These are phyloP conservation scores for Kregervanrija delftensis DNA, from an alignment of 805 yeast genomes.

Conservation along the genomic window DNA sequence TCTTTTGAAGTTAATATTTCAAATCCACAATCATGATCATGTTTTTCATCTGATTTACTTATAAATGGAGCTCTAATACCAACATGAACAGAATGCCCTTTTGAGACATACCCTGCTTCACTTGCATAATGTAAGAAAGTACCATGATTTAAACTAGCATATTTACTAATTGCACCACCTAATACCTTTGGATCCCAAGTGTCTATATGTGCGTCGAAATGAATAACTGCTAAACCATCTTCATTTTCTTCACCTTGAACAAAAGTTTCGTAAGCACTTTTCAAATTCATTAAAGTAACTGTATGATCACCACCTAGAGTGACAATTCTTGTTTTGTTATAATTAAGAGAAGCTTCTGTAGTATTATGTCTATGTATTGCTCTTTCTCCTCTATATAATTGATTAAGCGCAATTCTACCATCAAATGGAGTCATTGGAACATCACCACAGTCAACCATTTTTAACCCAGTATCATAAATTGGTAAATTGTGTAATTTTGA, in stretches of 20 bases:
- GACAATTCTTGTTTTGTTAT: slow-evolving; percentile 30
- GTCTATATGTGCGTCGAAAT: slow-evolving; percentile 65
- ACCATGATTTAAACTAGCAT: slow-evolving; percentile 55
- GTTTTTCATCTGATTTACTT: slow-evolving; percentile 25
- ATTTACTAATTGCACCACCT: slow-evolving; percentile 57
- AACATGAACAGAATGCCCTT: slow-evolving; percentile 47
- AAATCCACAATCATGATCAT: slow-evolving; percentile 48
- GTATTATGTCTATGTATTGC: slow-evolving; percentile 36
- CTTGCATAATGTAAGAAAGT: slow-evolving; percentile 66
- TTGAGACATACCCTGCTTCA: slow-evolving; percentile 52
- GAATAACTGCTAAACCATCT: slow-evolving; percentile 44
- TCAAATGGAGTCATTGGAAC: slow-evolving; percentile 58
- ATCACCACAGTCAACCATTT: slow-evolving; percentile 53
- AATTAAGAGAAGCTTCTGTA: slow-evolving; percentile 13
- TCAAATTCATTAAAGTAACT: slow-evolving; percentile 42
- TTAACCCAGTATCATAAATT: slow-evolving; percentile 36
- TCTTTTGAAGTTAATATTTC: slow-evolving; percentile 39
- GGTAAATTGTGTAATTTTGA: slow-evolving; percentile 30
- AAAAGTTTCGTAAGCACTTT: slow-evolving; percentile 42
- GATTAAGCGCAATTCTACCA: slow-evolving; percentile 48
- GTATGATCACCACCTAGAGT: slow-evolving; percentile 63
- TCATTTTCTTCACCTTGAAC: slow-evolving; percentile 35
- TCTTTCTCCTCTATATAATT: slow-evolving; percentile 45
- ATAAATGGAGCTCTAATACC: slow-evolving; percentile 62
- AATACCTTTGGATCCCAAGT: slow-evolving; percentile 61